phyloP scores from a whole-genome alignment of 371 early-diverging fungal genomes.

The Actinomucor elegans region DNA sequence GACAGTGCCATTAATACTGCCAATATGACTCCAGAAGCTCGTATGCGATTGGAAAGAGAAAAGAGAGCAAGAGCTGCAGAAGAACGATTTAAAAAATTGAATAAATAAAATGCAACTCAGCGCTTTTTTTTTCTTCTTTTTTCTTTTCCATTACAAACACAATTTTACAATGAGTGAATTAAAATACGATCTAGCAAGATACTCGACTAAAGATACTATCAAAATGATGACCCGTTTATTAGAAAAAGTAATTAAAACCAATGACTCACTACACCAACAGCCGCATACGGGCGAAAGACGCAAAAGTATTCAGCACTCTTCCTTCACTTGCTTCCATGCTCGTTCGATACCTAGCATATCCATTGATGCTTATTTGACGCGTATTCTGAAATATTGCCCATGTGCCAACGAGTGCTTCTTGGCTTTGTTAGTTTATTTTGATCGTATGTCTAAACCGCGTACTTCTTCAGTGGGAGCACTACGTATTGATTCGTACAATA shows the following conservation, averaged over 20 bases:
- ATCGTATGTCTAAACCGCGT: slow-evolving; percentile 64
- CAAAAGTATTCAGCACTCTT: slow-evolving; percentile 14
- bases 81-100: slow-evolving; percentile 51
- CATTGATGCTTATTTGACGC: slow-evolving; percentile 75
- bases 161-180: background rate
- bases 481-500: slow-evolving; percentile 82
- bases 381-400: slow-evolving; percentile 91
- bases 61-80: slow-evolving; percentile 82
- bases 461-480: slow-evolving; percentile 47
- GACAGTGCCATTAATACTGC: slow-evolving; percentile 24
- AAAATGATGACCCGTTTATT: slow-evolving; percentile 62
- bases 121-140: background rate
- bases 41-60: slow-evolving; percentile 81
- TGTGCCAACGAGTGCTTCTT: slow-evolving; percentile 86
- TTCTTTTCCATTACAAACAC: background rate
- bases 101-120: slow-evolving; percentile 2
- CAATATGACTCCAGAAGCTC: slow-evolving; percentile 72
- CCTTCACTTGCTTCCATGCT: slow-evolving; percentile 78
- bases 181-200: slow-evolving; percentile 53
- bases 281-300: slow-evolving; percentile 10
- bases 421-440: slow-evolving; percentile 81
- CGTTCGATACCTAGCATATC: slow-evolving; percentile 87
- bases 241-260: slow-evolving; percentile 55
- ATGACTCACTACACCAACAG: slow-evolving; percentile 41
- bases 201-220: slow-evolving; percentile 67